phyloP scores from a whole-genome alignment of 202 grass and related monocot genomes.

The Digitaria exilis region DNA sequence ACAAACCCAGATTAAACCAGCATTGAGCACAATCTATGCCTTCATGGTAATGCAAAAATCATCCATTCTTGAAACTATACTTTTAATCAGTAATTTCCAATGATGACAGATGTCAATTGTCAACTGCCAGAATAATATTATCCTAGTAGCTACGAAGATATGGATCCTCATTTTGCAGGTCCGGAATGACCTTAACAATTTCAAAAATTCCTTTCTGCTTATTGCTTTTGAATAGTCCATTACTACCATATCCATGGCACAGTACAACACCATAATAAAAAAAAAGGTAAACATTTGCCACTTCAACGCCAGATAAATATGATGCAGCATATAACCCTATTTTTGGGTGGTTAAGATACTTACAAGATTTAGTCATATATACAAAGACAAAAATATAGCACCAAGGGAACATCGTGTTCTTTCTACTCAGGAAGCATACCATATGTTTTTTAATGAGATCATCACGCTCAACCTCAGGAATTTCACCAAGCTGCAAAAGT shows the following conservation, averaged over 20 bases:
- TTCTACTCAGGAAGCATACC: slow-evolving; percentile 46
- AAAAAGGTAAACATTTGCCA: slow-evolving; percentile 15
- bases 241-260: slow-evolving; percentile 9
- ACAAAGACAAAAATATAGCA: slow-evolving; percentile 18
- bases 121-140: not conserved
- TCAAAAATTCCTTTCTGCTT: not conserved
- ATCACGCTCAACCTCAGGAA: slow-evolving; percentile 88
- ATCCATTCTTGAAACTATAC: not conserved
- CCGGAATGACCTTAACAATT: not conserved
- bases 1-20: not conserved
- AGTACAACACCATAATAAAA: not conserved
- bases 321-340: not conserved
- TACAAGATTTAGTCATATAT: slow-evolving; percentile 9
- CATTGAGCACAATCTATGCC: not conserved
- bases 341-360: not conserved
- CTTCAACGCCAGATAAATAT: not conserved
- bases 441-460: slow-evolving; percentile 97
- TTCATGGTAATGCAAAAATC: slow-evolving; percentile 8
- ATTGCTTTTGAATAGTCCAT: not conserved
- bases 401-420: not conserved
- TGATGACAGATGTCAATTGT: not conserved
- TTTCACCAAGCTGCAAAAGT: slow-evolving; percentile 74
- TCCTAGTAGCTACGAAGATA: not conserved
- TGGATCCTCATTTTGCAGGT: not conserved
- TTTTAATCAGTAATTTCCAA: not conserved